Conservation (phyloP, 1,284 basidiomycete species). For the Puccinia triticina region DNA sequence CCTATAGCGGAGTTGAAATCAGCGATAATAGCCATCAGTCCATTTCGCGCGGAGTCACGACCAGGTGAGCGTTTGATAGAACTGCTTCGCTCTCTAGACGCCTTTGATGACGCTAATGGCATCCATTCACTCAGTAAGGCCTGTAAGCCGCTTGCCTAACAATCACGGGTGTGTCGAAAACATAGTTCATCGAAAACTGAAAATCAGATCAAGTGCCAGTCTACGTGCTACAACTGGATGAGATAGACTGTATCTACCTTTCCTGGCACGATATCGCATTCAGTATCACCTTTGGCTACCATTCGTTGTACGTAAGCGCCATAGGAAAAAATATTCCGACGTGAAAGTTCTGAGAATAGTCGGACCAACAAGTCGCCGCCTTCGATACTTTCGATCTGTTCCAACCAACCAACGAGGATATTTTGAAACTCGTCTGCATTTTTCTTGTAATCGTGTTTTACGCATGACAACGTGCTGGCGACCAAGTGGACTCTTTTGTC, state of each 20-base stretch:
- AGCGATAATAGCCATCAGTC: constrained; percentile 31
- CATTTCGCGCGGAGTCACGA: constrained; percentile 49
- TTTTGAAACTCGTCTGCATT: constrained; percentile 48
- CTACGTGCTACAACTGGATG: neutral
- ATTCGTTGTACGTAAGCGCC: constrained; percentile 49
- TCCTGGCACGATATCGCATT: constrained; percentile 45
- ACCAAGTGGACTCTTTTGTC: constrained; percentile 41
- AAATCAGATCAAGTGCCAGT: neutral
- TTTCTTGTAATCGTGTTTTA: constrained; percentile 44
- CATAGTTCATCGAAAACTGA: neutral
- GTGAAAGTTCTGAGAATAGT: constrained; percentile 51
- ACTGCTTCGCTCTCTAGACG: constrained; percentile 21
- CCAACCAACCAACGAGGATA: constrained; percentile 49
- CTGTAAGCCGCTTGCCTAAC: constrained; percentile 49
- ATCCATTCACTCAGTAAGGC: constrained; percentile 49
- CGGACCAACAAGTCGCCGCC: constrained; percentile 45
- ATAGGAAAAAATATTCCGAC: constrained; percentile 46
- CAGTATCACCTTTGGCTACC: constrained; percentile 52
- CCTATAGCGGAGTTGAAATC: constrained; percentile 47
- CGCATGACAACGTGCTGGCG: constrained; percentile 33
- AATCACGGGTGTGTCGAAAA: neutral
- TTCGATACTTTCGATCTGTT: constrained; percentile 48
- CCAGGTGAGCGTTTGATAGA: constrained; percentile 48
- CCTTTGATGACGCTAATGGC: constrained; percentile 42
- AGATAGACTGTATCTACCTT: constrained; percentile 26